Evolutionary conservation across 306 rosid genomes (phyloP).

Genomic region (Senna siamea): DNA sequence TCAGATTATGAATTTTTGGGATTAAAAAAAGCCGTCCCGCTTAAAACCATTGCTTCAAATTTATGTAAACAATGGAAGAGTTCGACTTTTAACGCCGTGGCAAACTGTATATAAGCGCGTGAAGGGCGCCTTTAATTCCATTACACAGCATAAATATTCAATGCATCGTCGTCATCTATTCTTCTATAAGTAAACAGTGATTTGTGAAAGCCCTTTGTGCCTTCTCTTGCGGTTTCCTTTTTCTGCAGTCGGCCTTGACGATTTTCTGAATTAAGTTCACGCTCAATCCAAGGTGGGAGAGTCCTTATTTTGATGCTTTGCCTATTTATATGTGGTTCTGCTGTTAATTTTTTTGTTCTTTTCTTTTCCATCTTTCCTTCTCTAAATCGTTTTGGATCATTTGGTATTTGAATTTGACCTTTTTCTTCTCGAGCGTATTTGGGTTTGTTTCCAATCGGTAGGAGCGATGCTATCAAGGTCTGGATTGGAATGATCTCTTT

Average conservation of each 20-base stretch:
- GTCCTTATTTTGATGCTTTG: background rate
- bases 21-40: constrained; percentile 18
- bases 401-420: constrained; percentile 26
- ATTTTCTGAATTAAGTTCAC: constrained; percentile 36
- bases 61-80: background rate
- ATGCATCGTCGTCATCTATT: constrained; percentile 53
- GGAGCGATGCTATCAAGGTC: constrained; percentile 9
- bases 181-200: constrained; percentile 38
- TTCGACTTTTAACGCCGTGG: constrained; percentile 40
- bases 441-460: constrained; percentile 9
- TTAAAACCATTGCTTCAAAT: constrained; percentile 32
- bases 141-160: constrained; percentile 37
- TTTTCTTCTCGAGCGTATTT: constrained; percentile 19
- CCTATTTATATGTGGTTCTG: constrained; percentile 10
- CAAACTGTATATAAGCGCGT: constrained; percentile 52
- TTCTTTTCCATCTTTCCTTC: background rate
- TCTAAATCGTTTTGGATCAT: constrained; percentile 41
- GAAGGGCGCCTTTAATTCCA: constrained; percentile 20
- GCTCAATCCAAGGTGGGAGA: constrained; percentile 41
- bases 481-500: constrained; percentile 3
- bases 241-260: constrained; percentile 10
- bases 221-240: background rate
- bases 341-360: background rate
- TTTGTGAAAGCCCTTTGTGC: constrained; percentile 15
- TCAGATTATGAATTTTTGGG: background rate